A percentile compares a stretch with the other conserved stretches of the same genome.
These are phyloP conservation scores for Thalassiosira livingstoniorum DNA, from an alignment of 352 stramenopile species.

Conservation along the genomic window DNA sequence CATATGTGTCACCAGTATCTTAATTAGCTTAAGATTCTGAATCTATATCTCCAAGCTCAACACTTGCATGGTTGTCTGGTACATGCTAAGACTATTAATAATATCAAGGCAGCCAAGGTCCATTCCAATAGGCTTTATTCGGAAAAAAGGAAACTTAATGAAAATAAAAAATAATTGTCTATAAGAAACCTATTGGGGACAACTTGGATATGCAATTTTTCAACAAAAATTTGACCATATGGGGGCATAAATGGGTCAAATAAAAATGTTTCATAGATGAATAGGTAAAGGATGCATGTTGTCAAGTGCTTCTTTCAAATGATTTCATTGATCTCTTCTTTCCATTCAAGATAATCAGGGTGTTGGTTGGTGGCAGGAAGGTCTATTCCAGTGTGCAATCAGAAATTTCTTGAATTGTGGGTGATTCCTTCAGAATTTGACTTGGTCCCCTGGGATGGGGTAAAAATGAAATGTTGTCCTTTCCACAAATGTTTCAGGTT, in stretches of 20 bases:
- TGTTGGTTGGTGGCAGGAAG: not conserved
- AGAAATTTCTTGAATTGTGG: not conserved
- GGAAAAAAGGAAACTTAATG: too few relatives aligned
- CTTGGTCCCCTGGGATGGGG: not conserved
- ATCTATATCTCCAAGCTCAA: not conserved
- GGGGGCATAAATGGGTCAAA: too few relatives aligned
- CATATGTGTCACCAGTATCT: not conserved
- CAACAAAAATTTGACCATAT: too few relatives aligned
- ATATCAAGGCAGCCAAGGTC: constrained; percentile 9
- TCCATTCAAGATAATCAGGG: not conserved
- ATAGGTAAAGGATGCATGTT: not conserved
- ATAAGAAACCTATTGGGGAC: too few relatives aligned
- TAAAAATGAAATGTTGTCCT: not conserved
- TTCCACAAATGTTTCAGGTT: too few relatives aligned
- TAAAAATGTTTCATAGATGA: too few relatives aligned
- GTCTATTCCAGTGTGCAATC: not conserved
- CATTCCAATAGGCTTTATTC: too few relatives aligned
- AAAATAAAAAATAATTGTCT: too few relatives aligned
- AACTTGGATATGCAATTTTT: too few relatives aligned
- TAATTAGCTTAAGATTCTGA: not conserved
- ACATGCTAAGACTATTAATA: not conserved
- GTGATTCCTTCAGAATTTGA: not conserved
- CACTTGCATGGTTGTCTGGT: not conserved
- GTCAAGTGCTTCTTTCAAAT: not conserved
- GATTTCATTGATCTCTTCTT: not conserved